phyloP scores from a whole-genome alignment of 2,329 filamentous ascomycete species.

The Elsinoe batatas region DNA sequence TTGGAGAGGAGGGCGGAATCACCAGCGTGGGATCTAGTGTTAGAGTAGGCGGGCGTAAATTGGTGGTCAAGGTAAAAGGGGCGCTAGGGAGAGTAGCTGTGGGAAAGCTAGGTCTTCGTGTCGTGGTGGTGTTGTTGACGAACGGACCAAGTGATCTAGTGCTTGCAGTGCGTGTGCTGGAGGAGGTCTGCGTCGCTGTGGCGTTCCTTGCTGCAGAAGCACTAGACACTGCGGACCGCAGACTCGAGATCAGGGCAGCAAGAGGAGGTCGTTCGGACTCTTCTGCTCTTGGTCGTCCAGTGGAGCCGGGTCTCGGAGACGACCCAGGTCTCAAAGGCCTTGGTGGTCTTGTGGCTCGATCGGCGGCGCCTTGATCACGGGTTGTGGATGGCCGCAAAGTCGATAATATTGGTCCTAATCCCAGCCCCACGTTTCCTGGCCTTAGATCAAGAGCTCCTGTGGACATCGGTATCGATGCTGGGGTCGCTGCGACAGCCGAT shows the following conservation, averaged over 20 bases:
- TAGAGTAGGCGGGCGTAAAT: constrained; percentile 27
- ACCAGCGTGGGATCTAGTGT: neutral
- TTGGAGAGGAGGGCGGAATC: neutral
- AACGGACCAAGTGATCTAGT: neutral
- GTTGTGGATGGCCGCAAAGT: neutral
- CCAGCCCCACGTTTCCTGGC: neutral
- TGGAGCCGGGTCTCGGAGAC: neutral
- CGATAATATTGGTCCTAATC: neutral
- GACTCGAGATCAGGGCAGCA: neutral
- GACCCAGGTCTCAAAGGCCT: neutral
- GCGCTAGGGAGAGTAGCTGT: neutral
- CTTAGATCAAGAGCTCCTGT: neutral
- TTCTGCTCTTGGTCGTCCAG: neutral
- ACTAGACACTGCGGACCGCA: neutral
- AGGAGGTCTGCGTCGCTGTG: neutral
- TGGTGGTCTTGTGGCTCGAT: neutral
- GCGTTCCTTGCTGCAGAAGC: neutral
- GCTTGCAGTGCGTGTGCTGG: neutral
- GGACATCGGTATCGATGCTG: neutral
- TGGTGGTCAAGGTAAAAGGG: neutral
- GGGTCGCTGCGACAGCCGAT: neutral
- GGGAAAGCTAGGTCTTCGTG: neutral
- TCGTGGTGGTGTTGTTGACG: neutral
- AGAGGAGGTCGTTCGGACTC: neutral
- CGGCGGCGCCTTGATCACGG: neutral